Conservation (phyloP, 768 basidiomycete species). For the Tulasnella sp. region DNA sequence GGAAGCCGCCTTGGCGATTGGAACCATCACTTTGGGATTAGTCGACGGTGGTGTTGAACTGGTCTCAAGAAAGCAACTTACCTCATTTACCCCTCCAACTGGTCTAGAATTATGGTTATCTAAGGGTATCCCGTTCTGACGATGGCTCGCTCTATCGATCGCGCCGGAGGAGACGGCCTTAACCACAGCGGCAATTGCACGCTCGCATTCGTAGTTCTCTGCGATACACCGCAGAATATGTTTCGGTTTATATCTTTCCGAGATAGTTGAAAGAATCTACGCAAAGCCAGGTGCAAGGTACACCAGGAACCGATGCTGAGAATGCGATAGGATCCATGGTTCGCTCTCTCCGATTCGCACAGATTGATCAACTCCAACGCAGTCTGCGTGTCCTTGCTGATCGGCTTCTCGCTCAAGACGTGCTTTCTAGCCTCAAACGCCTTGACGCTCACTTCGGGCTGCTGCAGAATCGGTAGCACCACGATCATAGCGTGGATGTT, state of each 20-base stretch:
- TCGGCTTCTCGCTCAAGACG: conserved; percentile 81
- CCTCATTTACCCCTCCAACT: conserved; percentile 74
- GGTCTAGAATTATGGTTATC: conserved; percentile 70
- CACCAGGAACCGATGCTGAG: conserved; percentile 16
- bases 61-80: conserved; percentile 27
- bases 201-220: conserved; percentile 66
- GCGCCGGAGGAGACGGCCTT: conserved; percentile 33
- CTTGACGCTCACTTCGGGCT: conserved; percentile 58
- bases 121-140: conserved; percentile 43
- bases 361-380: conserved; percentile 54
- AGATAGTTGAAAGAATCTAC: too few relatives aligned
- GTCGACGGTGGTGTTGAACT: too few relatives aligned
- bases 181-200: conserved; percentile 31
- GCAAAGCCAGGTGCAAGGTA: too few relatives aligned
- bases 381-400: conserved; percentile 55
- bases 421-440: conserved; percentile 51
- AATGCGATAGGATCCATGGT: conserved; percentile 23
- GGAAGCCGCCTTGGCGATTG: conserved; percentile 77
- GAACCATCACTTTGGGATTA: background rate
- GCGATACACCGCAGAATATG: conserved; percentile 69
- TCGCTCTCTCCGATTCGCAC: conserved; percentile 50
- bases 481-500: conserved; percentile 69
- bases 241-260: conserved; percentile 27
- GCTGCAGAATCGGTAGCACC: conserved; percentile 63
- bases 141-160: conserved; percentile 56